A percentile compares a stretch with the other conserved stretches of the same genome.
Conservation (phyloP, 164 flowering plant genomes). For the Berberis thunbergii region DNA sequence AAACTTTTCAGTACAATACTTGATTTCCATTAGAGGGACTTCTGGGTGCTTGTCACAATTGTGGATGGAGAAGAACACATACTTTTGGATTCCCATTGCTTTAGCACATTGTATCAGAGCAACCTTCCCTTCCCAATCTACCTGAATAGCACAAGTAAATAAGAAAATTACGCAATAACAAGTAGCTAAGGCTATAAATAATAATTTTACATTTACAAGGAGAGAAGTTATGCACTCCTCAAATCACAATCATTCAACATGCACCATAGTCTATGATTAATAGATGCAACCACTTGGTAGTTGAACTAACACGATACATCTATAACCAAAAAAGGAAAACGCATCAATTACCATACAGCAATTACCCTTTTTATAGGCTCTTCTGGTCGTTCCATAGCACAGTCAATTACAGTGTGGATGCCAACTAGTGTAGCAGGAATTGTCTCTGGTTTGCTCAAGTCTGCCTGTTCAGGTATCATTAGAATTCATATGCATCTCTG, state of each 20-base stretch:
- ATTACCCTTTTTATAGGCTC: slow-evolving; percentile 86
- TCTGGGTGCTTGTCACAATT: slow-evolving; percentile 98
- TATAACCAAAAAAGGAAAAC: too few species aligned
- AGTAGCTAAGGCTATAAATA: too few species aligned
- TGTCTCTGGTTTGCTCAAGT: slow-evolving; percentile 86
- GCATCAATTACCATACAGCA: too few species aligned
- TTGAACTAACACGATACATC: too few species aligned
- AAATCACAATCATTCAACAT: too few species aligned
- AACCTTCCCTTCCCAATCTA: slow-evolving; percentile 99
- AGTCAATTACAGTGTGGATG: slow-evolving; percentile 83
- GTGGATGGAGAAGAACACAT: slow-evolving; percentile 85
- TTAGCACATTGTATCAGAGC: slow-evolving; percentile 98
- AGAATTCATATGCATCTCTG: slow-evolving; percentile 1
- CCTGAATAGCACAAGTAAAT: slow-evolving; percentile 76
- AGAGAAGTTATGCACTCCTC: too few species aligned
- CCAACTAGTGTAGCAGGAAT: slow-evolving; percentile 96
- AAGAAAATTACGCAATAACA: slow-evolving; percentile 8
- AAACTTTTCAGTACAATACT: slow-evolving; percentile 89
- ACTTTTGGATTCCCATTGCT: slow-evolving; percentile 98
- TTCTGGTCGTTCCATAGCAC: slow-evolving; percentile 98
- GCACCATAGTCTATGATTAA: too few species aligned
- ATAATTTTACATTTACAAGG: too few species aligned
- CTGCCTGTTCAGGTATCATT: slow-evolving; percentile 54
- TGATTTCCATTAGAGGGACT: slow-evolving; percentile 96
- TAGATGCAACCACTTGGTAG: too few species aligned